Evolutionary conservation across 2,329 filamentous ascomycete genomes (phyloP).

Genomic region (Trichoderma atrobrunneum): DNA sequence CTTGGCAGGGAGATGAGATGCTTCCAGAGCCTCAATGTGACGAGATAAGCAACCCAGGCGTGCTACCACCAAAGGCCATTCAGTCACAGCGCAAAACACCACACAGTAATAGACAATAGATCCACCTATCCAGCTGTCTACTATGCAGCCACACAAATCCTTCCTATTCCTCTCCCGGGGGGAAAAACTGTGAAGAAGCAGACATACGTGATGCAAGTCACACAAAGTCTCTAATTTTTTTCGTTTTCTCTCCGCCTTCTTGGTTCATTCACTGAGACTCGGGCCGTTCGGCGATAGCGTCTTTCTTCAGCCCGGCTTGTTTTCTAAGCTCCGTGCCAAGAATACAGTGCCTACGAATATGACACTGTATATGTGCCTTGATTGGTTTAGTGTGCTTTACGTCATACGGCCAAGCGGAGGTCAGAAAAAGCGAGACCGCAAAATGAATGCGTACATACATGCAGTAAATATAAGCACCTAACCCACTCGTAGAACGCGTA

Average conservation of each 20-base stretch:
- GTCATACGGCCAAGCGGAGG: background rate
- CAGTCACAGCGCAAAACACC: background rate
- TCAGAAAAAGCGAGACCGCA: too few species aligned
- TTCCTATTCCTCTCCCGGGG: background rate
- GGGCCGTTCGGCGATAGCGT: background rate
- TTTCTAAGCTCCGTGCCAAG: background rate
- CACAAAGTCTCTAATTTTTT: background rate
- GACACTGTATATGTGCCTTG: background rate
- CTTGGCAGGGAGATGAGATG: background rate
- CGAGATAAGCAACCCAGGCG: background rate
- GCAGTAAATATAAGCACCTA: too few species aligned
- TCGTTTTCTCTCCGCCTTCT: background rate
- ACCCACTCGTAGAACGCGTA: too few species aligned
- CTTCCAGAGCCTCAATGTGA: background rate
- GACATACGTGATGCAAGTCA: background rate
- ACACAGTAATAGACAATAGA: background rate
- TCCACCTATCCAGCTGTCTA: background rate
- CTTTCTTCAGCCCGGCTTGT: background rate
- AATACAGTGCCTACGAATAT: background rate
- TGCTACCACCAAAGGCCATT: background rate
- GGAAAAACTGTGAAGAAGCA: background rate
- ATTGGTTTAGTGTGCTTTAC: background rate
- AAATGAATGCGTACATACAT: too few species aligned
- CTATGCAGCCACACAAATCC: background rate
- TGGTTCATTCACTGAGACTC: background rate